phyloP scores from a whole-genome alignment of 495 filamentous ascomycete species.

The Articulospora tetracladia region DNA sequence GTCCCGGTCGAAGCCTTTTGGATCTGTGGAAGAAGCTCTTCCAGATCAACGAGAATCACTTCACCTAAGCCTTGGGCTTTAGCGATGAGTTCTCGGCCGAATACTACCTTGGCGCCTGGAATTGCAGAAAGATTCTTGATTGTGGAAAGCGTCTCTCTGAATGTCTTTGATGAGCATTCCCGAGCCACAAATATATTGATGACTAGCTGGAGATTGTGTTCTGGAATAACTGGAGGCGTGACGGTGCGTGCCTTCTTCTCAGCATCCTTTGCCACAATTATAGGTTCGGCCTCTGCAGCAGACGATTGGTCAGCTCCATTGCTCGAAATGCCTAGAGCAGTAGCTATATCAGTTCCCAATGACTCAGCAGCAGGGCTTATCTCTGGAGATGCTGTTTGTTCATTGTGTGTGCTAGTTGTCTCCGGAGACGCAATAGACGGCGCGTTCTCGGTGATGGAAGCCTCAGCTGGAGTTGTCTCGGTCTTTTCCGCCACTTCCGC shows the following conservation, averaged over 20 bases:
- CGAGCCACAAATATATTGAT: slow-evolving; percentile 93
- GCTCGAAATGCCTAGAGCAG: slow-evolving; percentile 12
- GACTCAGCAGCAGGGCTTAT: slow-evolving; percentile 15
- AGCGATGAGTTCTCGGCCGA: slow-evolving; percentile 82
- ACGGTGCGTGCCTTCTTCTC: slow-evolving; percentile 70
- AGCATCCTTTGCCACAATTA: slow-evolving; percentile 20
- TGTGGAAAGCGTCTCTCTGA: slow-evolving; percentile 91
- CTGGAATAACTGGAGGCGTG: slow-evolving; percentile 82
- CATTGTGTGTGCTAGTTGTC: slow-evolving; percentile 19
- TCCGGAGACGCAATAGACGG: slow-evolving; percentile 19
- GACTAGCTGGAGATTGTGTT: slow-evolving; percentile 84
- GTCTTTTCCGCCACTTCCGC: slow-evolving; percentile 29
- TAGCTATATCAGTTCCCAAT: slow-evolving; percentile 8
- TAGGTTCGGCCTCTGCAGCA: slow-evolving; percentile 39
- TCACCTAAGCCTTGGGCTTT: slow-evolving; percentile 82
- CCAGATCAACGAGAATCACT: slow-evolving; percentile 77
- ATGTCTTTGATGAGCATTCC: slow-evolving; percentile 95
- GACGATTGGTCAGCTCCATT: slow-evolving; percentile 35
- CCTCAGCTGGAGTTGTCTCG: slow-evolving; percentile 56
- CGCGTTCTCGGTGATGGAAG: slow-evolving; percentile 20
- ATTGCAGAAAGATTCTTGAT: slow-evolving; percentile 97
- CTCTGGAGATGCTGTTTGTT: slow-evolving; percentile 1
- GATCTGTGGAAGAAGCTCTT: slow-evolving; percentile 85
- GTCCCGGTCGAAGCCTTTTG: slow-evolving; percentile 81
- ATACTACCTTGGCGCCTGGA: slow-evolving; percentile 82